phyloP scores from a whole-genome alignment of 2,329 filamentous ascomycete genomes.

The Akanthomyces muscarius region DNA sequence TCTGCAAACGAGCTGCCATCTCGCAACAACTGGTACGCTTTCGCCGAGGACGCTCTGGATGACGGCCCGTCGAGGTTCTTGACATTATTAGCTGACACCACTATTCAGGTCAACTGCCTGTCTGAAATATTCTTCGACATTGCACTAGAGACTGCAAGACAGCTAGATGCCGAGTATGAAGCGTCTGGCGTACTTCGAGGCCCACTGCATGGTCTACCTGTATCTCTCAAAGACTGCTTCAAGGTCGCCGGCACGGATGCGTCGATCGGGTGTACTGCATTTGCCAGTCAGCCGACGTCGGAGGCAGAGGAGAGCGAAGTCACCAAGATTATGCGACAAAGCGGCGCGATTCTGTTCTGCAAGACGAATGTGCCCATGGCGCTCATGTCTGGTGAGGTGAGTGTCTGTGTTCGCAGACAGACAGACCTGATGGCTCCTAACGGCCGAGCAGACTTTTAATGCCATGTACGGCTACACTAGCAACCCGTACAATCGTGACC shows the following conservation, averaged over 20 bases:
- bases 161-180: not conserved
- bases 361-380: not conserved
- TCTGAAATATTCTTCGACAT: not conserved
- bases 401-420: not conserved
- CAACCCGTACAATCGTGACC: not conserved
- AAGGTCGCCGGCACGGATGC: not conserved
- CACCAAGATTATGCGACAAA: not conserved
- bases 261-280: not conserved
- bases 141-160: not conserved
- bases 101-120: not conserved
- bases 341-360: not conserved
- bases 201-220: conserved; percentile 1
- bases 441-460: not conserved
- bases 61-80: no score
- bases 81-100: not conserved
- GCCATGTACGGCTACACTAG: not conserved
- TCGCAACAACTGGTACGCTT: not conserved
- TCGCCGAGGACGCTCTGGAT: not conserved
- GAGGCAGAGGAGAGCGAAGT: not conserved
- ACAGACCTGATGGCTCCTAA: not conserved
- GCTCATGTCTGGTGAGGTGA: not conserved
- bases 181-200: not conserved
- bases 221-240: conserved; percentile 9
- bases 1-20: not conserved
- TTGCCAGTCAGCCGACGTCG: not conserved